A percentile compares a stretch with the other conserved stretches of the same genome.
Evolutionary conservation across 805 yeast species (phyloP).

Genomic region (Candida nanaspora): DNA sequence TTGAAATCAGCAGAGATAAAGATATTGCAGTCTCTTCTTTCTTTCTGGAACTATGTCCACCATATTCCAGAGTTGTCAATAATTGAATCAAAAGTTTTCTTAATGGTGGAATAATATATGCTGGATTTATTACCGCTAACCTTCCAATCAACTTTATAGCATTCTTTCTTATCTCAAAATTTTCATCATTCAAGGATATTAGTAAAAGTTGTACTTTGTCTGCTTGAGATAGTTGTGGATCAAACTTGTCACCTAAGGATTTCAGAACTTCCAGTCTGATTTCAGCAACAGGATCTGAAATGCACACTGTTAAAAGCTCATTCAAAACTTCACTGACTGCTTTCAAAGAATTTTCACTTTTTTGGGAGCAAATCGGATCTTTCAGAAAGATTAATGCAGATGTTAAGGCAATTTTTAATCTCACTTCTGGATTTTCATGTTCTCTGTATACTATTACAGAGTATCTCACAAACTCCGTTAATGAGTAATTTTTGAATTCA

Average conservation of each 20-base stretch:
- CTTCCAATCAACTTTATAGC: slow-evolving; percentile 80
- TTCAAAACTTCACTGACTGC: slow-evolving; percentile 83
- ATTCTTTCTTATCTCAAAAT: slow-evolving; percentile 71
- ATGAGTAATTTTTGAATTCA: slow-evolving; percentile 64
- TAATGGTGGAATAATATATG: slow-evolving; percentile 88
- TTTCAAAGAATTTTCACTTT: slow-evolving; percentile 70
- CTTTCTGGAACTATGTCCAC: slow-evolving; percentile 59
- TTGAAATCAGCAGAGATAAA: slow-evolving; percentile 63
- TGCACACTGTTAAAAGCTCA: slow-evolving; percentile 71
- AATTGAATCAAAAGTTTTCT: slow-evolving; percentile 82
- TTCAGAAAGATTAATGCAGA: slow-evolving; percentile 68
- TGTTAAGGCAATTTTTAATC: slow-evolving; percentile 79
- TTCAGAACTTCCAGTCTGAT: slow-evolving; percentile 74
- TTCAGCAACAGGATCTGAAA: slow-evolving; percentile 84
- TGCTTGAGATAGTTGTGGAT: slow-evolving; percentile 90
- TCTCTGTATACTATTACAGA: slow-evolving; percentile 82
- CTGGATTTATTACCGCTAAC: slow-evolving; percentile 81
- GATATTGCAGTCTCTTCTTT: slow-evolving; percentile 84
- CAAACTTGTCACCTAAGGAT: slow-evolving; percentile 68
- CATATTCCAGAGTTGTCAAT: slow-evolving; percentile 77
- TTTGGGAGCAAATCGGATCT: slow-evolving; percentile 80
- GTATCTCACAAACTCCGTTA: slow-evolving; percentile 81
- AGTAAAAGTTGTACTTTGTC: slow-evolving; percentile 80
- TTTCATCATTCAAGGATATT: slow-evolving; percentile 88
- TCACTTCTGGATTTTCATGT: slow-evolving; percentile 69